phyloP scores from a whole-genome alignment of 176 grass and related monocot genomes.

The Poa pratensis region DNA sequence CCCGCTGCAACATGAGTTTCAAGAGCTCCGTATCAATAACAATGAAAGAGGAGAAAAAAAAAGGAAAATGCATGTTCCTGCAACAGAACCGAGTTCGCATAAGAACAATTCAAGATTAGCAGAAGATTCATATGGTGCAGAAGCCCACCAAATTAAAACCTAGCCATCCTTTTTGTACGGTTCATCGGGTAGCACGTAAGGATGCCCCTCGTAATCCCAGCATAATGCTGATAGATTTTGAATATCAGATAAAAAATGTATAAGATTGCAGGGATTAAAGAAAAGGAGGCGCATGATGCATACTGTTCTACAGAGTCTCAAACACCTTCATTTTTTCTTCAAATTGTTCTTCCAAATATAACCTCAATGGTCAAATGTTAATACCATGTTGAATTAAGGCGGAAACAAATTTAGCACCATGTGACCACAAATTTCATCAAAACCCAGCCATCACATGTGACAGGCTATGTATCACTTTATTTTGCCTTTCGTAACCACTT shows the following conservation, averaged over 20 bases:
- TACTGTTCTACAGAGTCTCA: background rate
- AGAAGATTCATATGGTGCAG: background rate
- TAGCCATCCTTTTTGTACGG: background rate
- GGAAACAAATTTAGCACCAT: constrained; percentile 15
- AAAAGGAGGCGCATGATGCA: background rate
- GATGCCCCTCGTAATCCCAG: background rate
- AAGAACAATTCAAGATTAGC: background rate
- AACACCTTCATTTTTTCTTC: background rate
- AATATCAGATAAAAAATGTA: background rate
- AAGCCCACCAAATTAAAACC: background rate
- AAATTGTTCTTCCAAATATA: background rate
- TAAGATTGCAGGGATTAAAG: background rate
- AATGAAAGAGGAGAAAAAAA: background rate
- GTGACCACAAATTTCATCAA: background rate
- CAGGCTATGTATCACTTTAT: background rate
- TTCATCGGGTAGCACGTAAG: background rate
- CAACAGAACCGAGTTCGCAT: background rate
- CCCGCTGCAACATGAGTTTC: constrained; percentile 51
- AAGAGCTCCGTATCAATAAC: background rate
- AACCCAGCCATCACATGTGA: background rate
- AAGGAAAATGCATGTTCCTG: constrained; percentile 6
- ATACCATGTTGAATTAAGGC: background rate
- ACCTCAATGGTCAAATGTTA: background rate
- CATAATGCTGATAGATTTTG: background rate
- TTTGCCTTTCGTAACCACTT: background rate